Evolutionary conservation across 1,139 yeast genomes (phyloP), one percentile per base, ranked within the genome.

Genomic region (Zygosaccharomyces sapae): DNA sequence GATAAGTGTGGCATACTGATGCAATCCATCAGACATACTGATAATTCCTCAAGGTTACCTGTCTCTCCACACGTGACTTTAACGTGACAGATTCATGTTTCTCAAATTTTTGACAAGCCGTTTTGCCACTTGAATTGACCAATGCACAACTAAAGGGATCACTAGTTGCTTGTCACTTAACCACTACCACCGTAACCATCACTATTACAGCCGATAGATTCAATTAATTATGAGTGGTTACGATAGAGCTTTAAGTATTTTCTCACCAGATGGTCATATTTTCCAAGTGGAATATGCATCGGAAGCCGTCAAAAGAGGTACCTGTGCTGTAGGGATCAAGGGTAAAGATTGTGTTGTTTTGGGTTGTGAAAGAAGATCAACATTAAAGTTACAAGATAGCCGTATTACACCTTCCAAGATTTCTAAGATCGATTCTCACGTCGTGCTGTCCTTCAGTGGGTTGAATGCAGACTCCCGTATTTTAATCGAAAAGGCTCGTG

Each of bases 211-310:
- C 18, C 5, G 34, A 31, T 22, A 13, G 18, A 31, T 31, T 12
- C 18, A 12, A 22, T 16, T 33, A 25, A 57, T 16, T 48, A 87
- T 92, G 98, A 87, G 97, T 77, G 97, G 98, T 54, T 92, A 92
- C 96, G 98, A 92, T 72, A 83, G 98, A 79, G 98, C 98, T 52
- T 80, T 92, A 64, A 90, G 97, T 51, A 95, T 92, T 69, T 92
- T 92, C 73, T 88, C 96, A 86, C 99, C 99, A 54, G 98, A 92
- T 72, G 99, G 99, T 55, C 97, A 92, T 68, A 96, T 90, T 67
- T 92, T 92, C 75, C 97, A 92, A 77, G 98, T 94, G 40, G 98
- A 92, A 71, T 92, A 92, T 63, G 99, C 98, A 25, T 78, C 86
- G 36, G 99, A 92, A 69, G 99, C 99, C 1, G 99, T 92, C 46